Percentiles rank a stretch among this genome's conserved stretches.
These are phyloP conservation scores for Quercus ilex DNA, from an alignment of 306 rosid genomes.

Conservation along the genomic window DNA sequence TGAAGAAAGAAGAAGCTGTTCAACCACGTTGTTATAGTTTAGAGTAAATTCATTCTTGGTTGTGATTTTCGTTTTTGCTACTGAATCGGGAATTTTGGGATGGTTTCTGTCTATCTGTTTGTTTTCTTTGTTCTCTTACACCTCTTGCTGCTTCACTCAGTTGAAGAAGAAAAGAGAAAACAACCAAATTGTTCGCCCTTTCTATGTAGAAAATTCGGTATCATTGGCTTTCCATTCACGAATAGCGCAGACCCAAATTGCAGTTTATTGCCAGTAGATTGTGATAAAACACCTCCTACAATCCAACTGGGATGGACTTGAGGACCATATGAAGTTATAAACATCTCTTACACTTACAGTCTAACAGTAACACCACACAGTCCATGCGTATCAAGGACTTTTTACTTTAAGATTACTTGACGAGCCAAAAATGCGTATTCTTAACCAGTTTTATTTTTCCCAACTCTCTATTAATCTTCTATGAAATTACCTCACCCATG, in stretches of 20 bases:
- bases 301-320: background rate
- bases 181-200: background rate
- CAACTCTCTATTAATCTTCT: constrained; percentile 8
- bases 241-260: background rate
- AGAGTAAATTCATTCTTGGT: too few species aligned
- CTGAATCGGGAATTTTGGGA: background rate
- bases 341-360: background rate
- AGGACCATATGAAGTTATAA: background rate
- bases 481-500: background rate
- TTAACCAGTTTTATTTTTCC: background rate
- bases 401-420: too few species aligned
- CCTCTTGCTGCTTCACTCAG: background rate
- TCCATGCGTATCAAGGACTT: too few species aligned
- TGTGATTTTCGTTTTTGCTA: too few species aligned
- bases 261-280: background rate
- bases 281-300: background rate
- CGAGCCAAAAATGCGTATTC: too few species aligned
- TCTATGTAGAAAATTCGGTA: background rate
- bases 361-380: background rate
- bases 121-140: background rate
- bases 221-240: background rate
- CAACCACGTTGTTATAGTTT: too few species aligned
- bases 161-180: background rate
- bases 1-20: too few species aligned
- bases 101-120: background rate